A percentile compares a stretch with the other conserved stretches of the same genome.
Evolutionary conservation across 176 grass and related monocot species (phyloP).

Genomic region (Pontederia paniculata): DNA sequence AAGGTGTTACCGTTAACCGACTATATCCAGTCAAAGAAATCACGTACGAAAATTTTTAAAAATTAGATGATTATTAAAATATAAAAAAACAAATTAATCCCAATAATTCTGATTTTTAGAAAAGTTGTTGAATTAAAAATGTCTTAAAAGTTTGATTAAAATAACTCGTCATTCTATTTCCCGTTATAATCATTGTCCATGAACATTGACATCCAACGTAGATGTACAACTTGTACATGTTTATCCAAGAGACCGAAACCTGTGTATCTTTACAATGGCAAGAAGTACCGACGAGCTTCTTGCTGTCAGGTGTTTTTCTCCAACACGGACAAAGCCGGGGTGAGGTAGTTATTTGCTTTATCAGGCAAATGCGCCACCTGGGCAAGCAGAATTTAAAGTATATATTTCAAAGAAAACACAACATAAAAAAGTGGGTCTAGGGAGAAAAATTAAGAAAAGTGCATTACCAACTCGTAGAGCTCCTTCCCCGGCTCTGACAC

Average conservation of each 20-base stretch:
- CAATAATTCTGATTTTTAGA: too few relatives aligned
- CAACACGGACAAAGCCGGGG: slow-evolving; percentile 83
- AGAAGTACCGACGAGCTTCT: too few relatives aligned
- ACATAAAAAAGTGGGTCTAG: neutral
- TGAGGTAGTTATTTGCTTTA: slow-evolving; percentile 96
- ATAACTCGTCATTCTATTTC: neutral
- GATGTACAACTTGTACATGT: slow-evolving; percentile 5
- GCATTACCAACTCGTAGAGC: slow-evolving; percentile 77
- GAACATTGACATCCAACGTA: slow-evolving; percentile 1
- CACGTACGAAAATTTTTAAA: too few relatives aligned
- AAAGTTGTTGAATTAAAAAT: too few relatives aligned
- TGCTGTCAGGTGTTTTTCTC: slow-evolving; percentile 81
- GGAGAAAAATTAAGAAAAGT: slow-evolving; percentile 8
- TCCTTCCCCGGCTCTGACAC: slow-evolving; percentile 74
- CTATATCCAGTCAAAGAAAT: too few relatives aligned
- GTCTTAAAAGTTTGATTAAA: neutral
- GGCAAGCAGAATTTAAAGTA: neutral
- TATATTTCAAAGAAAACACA: neutral
- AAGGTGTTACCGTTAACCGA: too few relatives aligned
- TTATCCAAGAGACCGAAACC: neutral
- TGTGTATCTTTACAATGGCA: neutral
- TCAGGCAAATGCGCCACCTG: slow-evolving; percentile 98
- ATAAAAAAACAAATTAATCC: too few relatives aligned
- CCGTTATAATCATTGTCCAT: neutral
- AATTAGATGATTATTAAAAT: too few relatives aligned